phyloP scores from a whole-genome alignment of 495 filamentous ascomycete species.

The Apodospora peruviana region DNA sequence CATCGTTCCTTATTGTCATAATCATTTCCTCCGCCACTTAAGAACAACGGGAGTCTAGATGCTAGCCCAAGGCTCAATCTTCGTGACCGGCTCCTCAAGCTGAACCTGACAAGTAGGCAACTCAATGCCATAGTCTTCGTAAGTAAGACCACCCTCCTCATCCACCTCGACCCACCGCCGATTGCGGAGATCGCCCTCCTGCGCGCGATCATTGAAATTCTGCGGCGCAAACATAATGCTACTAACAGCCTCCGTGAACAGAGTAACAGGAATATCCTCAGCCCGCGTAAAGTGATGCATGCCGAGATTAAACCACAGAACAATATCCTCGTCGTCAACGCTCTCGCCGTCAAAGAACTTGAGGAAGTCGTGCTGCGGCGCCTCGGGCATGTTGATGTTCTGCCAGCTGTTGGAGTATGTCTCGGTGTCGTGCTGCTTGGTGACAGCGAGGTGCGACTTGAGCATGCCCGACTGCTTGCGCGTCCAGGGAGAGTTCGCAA shows the following conservation, averaged over 20 bases:
- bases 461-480: constrained; percentile 40
- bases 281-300: constrained; percentile 54
- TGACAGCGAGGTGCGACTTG: constrained; percentile 44
- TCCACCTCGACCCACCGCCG: constrained; percentile 10
- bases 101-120: constrained; percentile 10
- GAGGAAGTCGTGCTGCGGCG: constrained; percentile 49
- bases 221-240: constrained; percentile 41
- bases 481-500: constrained; percentile 40
- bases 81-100: constrained; percentile 11
- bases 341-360: constrained; percentile 50
- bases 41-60: too few species aligned
- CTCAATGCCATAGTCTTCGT: constrained; percentile 12
- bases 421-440: constrained; percentile 49
- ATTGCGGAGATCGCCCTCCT: constrained; percentile 16
- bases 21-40: too few species aligned
- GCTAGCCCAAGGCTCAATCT: too few species aligned
- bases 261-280: constrained; percentile 49
- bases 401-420: constrained; percentile 41
- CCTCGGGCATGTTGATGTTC: constrained; percentile 39
- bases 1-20: too few species aligned
- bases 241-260: constrained; percentile 41
- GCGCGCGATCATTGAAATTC: constrained; percentile 32
- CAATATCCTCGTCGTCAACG: constrained; percentile 46
- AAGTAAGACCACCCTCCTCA: constrained; percentile 4
- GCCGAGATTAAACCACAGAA: constrained; percentile 48